Evolutionary conservation across 179 eudicot genomes (phyloP).

Genomic region (Gypsophila paniculata): DNA sequence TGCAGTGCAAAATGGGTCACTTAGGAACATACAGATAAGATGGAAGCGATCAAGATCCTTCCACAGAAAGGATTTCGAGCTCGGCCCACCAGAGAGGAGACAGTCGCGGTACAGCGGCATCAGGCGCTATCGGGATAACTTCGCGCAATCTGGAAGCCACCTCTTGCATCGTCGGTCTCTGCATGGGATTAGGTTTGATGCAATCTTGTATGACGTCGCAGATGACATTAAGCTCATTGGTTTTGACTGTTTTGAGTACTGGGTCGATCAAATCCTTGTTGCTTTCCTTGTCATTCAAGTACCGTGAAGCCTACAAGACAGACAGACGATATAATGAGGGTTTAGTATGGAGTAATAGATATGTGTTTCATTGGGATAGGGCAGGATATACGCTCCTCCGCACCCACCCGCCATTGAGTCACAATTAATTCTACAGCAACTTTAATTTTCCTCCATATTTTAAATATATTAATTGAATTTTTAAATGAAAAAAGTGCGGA

Average conservation of each 20-base stretch:
- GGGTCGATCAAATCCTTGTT: slow-evolving; percentile 57
- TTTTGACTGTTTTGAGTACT: slow-evolving; percentile 53
- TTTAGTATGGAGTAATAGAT: neutral
- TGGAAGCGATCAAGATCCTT: slow-evolving; percentile 45
- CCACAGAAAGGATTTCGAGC: slow-evolving; percentile 84
- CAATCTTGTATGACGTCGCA: slow-evolving; percentile 65
- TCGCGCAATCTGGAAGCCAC: slow-evolving; percentile 46
- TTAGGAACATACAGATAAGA: slow-evolving; percentile 14
- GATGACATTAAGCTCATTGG: slow-evolving; percentile 59
- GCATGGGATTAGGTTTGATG: slow-evolving; percentile 39
- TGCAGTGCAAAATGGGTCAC: slow-evolving; percentile 16
- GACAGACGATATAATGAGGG: neutral
- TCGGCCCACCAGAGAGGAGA: slow-evolving; percentile 99
- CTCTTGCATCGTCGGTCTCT: slow-evolving; percentile 64
- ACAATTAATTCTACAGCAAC: too few species aligned
- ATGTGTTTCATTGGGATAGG: too few species aligned
- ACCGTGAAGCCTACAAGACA: slow-evolving; percentile 47
- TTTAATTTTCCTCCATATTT: too few species aligned
- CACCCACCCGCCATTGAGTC: too few species aligned
- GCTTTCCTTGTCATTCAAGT: slow-evolving; percentile 42
- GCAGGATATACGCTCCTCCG: too few species aligned
- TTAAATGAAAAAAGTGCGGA: too few species aligned
- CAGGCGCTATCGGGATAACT: slow-evolving; percentile 55
- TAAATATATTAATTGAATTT: too few species aligned
- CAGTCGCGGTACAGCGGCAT: slow-evolving; percentile 71